Percentiles rank a stretch among this genome's conserved stretches.
phyloP scores from a whole-genome alignment of 495 filamentous ascomycete species.

The Aspergillus mulundensis region DNA sequence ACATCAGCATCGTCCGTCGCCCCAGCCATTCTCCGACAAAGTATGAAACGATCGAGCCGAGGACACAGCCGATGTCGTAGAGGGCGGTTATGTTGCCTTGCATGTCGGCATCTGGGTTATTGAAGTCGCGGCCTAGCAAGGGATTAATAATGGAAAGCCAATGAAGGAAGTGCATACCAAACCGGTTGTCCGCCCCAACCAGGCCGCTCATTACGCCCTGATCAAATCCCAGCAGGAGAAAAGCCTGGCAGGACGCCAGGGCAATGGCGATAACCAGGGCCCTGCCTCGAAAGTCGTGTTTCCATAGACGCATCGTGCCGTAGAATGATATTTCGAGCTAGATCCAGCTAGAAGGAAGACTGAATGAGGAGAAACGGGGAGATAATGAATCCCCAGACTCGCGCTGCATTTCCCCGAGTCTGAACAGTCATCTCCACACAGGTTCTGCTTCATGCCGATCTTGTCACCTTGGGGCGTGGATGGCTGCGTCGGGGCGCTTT shows the following conservation, averaged over 20 bases:
- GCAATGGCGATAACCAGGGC: slow-evolving; percentile 21
- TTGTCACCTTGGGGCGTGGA: not conserved
- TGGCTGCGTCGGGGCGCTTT: not conserved
- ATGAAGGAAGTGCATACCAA: slow-evolving; percentile 16
- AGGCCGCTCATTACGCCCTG: slow-evolving; percentile 38
- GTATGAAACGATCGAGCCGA: slow-evolving; percentile 40
- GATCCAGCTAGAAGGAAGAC: too few relatives aligned
- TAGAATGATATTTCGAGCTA: not conserved
- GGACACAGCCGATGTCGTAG: slow-evolving; percentile 45
- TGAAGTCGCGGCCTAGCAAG: slow-evolving; percentile 23
- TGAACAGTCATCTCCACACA: not conserved
- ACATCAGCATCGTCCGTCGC: slow-evolving; percentile 39
- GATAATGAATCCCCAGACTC: not conserved
- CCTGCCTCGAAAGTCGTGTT: slow-evolving; percentile 22
- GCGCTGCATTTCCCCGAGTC: not conserved
- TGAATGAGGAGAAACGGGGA: too few relatives aligned
- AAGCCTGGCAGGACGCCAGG: slow-evolving; percentile 32
- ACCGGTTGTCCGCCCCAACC: slow-evolving; percentile 35
- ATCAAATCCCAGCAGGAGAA: slow-evolving; percentile 36
- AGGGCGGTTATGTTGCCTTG: slow-evolving; percentile 44
- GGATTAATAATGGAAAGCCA: not conserved
- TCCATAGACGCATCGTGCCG: slow-evolving; percentile 21
- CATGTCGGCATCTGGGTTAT: slow-evolving; percentile 34
- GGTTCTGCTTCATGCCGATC: not conserved
- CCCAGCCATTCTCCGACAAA: slow-evolving; percentile 39